Base-by-base conservation (phyloP, 2,329 filamentous ascomycete species). In the Cadophora sp. region DNA sequence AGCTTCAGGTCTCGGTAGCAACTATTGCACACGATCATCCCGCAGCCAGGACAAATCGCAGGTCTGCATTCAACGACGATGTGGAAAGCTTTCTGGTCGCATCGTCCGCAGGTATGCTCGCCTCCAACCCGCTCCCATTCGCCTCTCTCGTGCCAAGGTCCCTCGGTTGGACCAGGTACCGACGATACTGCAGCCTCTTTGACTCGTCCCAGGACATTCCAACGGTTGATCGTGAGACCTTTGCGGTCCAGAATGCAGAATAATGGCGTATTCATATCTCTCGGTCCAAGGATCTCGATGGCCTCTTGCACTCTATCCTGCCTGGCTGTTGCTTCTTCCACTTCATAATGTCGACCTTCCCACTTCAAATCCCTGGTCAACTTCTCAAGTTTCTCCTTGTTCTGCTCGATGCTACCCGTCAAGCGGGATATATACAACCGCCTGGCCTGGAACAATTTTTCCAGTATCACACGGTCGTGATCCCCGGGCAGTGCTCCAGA, bases 31-130 rank as follows among this genome's bases (percentile, higher is more conserved):
- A 69, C 67, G 24, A 73, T 50, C 65, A 70, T 61, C 6, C 62
- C 62, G 47, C 71, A 74, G 1, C 66, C 61, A 41, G 68, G 70
- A 64, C 73, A 74, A 48, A 68, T 70, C 16, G 70, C 71, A 22
- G 69, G 67, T 9, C 67, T 64, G 61, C 70, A 74, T 4, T 70
- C 68, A 16, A 65, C 53, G 59, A 73, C 66, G 22, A 74, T 41
- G 43, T 74, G 71, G 48, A 72, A 74, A 8, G 68, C 68, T 9
- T 56, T 55, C 43, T 68, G 65, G n/a, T 58, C 64, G 58, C 71
- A 74, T 58, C 70, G 69, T n/a, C 66, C 66, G 56, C 73, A 74
- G 13, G 61, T 55, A 56, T 73, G 67, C 55, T 74, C 72, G 4
- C 71, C 69, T 1, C 47, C 48, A 9, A 69, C 56, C 14, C 71